Evolutionary conservation across 2,329 filamentous ascomycete species (phyloP).

Genomic region (Ceratocystis eucalypticola): DNA sequence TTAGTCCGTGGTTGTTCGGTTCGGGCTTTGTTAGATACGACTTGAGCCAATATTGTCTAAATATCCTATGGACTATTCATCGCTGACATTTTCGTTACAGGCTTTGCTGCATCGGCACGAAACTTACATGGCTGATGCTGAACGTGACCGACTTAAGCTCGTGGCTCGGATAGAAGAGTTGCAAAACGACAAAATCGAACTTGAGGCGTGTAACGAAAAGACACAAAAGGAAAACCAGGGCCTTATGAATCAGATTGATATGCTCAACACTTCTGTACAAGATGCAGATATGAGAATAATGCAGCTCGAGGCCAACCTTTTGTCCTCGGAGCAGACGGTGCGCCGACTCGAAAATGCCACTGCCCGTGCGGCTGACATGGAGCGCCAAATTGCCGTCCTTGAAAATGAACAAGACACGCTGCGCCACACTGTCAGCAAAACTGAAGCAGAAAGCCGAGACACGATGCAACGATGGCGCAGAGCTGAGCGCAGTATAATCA

Average conservation of each 20-base stretch:
- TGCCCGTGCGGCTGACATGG: constrained; percentile 60
- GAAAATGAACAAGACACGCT: constrained; percentile 70
- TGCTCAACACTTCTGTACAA: constrained; percentile 62
- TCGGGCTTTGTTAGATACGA: not conserved
- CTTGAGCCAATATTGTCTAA: not conserved
- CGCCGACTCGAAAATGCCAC: constrained; percentile 62
- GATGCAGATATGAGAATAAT: constrained; percentile 72
- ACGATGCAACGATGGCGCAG: constrained; percentile 74
- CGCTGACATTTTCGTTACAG: constrained; percentile 66
- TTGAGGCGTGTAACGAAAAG: constrained; percentile 63
- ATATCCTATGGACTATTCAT: constrained; percentile 27
- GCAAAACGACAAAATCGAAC: constrained; percentile 56
- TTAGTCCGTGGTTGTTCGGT: not conserved
- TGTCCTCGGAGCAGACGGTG: constrained; percentile 64
- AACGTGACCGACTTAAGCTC: constrained; percentile 67
- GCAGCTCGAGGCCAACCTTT: constrained; percentile 60
- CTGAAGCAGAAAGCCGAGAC: constrained; percentile 61
- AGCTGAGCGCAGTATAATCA: constrained; percentile 63
- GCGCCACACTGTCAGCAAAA: constrained; percentile 51
- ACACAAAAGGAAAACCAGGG: constrained; percentile 72
- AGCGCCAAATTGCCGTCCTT: constrained; percentile 63
- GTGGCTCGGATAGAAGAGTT: constrained; percentile 59
- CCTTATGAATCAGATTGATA: constrained; percentile 72
- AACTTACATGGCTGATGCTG: constrained; percentile 83
- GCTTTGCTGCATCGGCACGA: constrained; percentile 85